These are phyloP conservation scores for Chernovozyma sophiae-reginae DNA, from an alignment of 1,139 yeast genomes.

Conservation along the genomic window DNA sequence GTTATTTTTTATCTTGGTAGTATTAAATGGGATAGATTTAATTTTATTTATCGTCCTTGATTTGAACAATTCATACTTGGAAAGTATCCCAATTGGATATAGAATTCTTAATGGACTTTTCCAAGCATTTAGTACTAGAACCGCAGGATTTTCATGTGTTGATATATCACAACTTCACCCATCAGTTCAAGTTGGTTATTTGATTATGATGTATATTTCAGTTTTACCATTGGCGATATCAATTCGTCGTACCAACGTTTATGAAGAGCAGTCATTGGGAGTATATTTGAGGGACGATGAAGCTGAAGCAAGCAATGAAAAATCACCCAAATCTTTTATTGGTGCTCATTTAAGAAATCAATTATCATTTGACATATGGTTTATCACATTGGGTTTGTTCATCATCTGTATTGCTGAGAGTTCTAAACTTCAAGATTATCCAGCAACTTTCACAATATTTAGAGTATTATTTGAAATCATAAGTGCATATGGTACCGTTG, in stretches of 20 bases:
- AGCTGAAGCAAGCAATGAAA: conserved; percentile 25
- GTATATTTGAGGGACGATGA: conserved; percentile 54
- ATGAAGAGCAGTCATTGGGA: conserved; percentile 94
- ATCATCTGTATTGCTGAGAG: conserved; percentile 86
- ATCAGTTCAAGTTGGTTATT: conserved; percentile 87
- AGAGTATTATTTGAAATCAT: conserved; percentile 79
- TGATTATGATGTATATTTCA: conserved; percentile 97
- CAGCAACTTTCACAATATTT: conserved; percentile 61
- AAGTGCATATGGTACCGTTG: conserved; percentile 96
- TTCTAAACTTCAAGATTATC: conserved; percentile 43
- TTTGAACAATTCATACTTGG: conserved; percentile 46
- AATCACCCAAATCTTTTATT: conserved; percentile 56
- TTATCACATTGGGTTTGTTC: conserved; percentile 79
- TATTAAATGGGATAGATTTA: conserved; percentile 72
- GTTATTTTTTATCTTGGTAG: conserved; percentile 70
- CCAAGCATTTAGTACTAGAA: conserved; percentile 90
- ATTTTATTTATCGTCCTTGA: conserved; percentile 77
- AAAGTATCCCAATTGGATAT: conserved; percentile 56
- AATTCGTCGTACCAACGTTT: conserved; percentile 92
- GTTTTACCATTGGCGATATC: conserved; percentile 95
- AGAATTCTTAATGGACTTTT: conserved; percentile 77
- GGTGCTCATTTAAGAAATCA: conserved; percentile 90
- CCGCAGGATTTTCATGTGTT: conserved; percentile 83
- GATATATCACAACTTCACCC: conserved; percentile 72
- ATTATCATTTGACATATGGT: conserved; percentile 93